phyloP scores from a whole-genome alignment of 257 asterid genomes.

The Gynochthodes officinalis region DNA sequence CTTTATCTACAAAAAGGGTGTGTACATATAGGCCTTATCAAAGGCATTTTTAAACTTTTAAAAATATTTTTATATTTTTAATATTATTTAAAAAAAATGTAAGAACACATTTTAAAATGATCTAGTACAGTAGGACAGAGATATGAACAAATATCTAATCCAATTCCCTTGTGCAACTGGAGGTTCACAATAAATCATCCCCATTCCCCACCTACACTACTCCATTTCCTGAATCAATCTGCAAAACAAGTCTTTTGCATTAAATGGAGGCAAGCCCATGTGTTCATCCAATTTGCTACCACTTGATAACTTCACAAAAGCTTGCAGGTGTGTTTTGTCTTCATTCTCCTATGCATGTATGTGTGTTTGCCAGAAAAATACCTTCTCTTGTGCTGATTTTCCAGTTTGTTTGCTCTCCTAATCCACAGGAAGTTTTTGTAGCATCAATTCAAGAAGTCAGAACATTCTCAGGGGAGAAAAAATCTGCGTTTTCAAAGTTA shows the following conservation, averaged over 20 bases:
- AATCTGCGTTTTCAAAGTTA: conserved; percentile 7
- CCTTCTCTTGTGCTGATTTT: not conserved
- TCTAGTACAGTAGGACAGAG: not conserved
- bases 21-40: too few species aligned
- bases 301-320: not conserved
- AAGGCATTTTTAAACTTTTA: too few species aligned
- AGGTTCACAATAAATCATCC: not conserved
- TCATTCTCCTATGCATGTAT: too few species aligned
- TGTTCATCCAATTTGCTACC: not conserved
- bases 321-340: conserved; percentile 5
- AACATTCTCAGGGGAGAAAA: conserved; percentile 1
- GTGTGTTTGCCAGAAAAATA: not conserved
- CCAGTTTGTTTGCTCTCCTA: not conserved
- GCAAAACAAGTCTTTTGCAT: not conserved
- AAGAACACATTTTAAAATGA: too few species aligned
- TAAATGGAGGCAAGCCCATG: conserved; percentile 18
- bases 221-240: conserved; percentile 5
- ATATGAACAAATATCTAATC: conserved; percentile 7
- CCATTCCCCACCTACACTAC: not conserved
- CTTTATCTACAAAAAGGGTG: too few species aligned
- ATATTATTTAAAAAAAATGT: too few species aligned
- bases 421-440: conserved; percentile 8
- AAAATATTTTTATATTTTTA: too few species aligned
- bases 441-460: conserved; percentile 7
- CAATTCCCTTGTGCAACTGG: not conserved